Evolutionary conservation across 1,284 basidiomycete genomes (phyloP).

Genomic region (Sporisorium scitamineum): DNA sequence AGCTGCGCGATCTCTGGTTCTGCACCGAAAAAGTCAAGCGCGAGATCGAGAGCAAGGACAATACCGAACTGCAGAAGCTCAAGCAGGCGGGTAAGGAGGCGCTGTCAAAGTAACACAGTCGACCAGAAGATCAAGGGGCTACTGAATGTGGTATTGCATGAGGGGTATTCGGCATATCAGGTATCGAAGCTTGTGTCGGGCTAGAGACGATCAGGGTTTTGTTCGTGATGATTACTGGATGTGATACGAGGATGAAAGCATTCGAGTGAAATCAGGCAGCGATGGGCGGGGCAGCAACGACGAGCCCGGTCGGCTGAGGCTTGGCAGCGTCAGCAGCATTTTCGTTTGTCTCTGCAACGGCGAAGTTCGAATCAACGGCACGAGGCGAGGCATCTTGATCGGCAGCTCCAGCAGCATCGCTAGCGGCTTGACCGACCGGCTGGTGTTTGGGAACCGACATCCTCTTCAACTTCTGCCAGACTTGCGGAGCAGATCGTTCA

Average conservation of each 20-base stretch:
- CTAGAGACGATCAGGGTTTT: not conserved
- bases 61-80: constrained; percentile 20
- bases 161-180: constrained; percentile 4
- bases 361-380: constrained; percentile 11
- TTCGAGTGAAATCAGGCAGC: not conserved
- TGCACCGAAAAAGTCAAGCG: constrained; percentile 64
- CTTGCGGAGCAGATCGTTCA: not conserved
- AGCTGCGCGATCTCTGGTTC: constrained; percentile 53
- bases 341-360: constrained; percentile 2
- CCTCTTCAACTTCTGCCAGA: constrained; percentile 28
- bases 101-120: constrained; percentile 21
- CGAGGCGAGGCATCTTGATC: too few relatives aligned
- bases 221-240: not conserved
- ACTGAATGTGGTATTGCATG: constrained; percentile 4
- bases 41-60: constrained; percentile 36
- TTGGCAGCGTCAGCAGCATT: not conserved
- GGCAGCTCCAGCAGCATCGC: not conserved
- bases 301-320: not conserved
- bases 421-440: not conserved
- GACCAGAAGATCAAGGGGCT: not conserved
- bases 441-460: constrained; percentile 14
- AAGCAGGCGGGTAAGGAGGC: constrained; percentile 28
- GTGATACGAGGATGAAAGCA: not conserved
- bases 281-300: constrained; percentile 6
- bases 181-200: not conserved